Base-by-base conservation (phyloP, 2,329 filamentous ascomycete genomes). In the Aspergillus costaricaensis region DNA sequence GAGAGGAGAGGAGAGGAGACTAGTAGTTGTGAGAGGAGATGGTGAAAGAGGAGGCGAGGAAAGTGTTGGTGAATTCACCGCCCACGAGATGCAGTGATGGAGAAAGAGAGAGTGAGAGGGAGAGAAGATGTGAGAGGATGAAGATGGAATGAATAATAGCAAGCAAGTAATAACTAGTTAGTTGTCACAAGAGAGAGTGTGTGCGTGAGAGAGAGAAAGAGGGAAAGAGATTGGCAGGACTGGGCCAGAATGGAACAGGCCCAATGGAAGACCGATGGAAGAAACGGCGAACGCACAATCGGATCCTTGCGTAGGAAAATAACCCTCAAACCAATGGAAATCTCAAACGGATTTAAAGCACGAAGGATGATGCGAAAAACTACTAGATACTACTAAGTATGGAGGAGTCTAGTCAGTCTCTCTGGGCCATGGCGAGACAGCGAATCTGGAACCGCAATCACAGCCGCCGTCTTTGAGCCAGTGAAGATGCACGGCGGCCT, bases 401-500 rank as follows among this genome's bases (percentile, higher is more conserved):
- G 32, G 32, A 36, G 32, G 30, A 36, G 32, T 36, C 32, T 36
- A 36, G 32, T 36, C 32, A 12, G 12, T 32, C 30, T 15, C 32
- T 36, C 25, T 27, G 25, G 32, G 32, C 32, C 12, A 36, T 36
- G 32, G 32, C 32, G 32, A 36, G 32, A 49, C 30, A 61, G 43
- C 23, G 8, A 49, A 44, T 47, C 43, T 25, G 38, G 59, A 55
- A 17, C 17, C 32, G 32, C 17, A 44, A 57, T 62, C 32, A 36
- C 58, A 48, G 48, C 55, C 27, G 27, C 55, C 39, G 39, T 17
- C 39, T 17, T 43, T 48, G 25, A 51, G 52, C 43, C 49, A 58
- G 56, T 55, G 47, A 19, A 39, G 49, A 65, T 65, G 68, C 67
- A 70, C 62, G 58, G 67, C 68, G 68, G 68, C 68, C 68, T 70